phyloP scores from a whole-genome alignment of 192 early-diverging fungal species.

The Thoreauomyces humboldtii region DNA sequence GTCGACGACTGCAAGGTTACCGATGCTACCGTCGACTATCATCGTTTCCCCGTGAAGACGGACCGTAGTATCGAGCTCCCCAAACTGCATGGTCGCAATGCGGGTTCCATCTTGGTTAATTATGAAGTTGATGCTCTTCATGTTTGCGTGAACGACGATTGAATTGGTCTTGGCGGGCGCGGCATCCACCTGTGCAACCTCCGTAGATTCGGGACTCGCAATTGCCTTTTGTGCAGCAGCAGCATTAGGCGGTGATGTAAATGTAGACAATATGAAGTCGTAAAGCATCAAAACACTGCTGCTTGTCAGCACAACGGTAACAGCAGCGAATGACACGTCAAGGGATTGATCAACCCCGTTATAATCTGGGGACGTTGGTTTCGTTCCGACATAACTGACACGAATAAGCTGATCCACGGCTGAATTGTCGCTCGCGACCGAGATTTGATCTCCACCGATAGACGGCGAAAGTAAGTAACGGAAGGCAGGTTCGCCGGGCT shows the following conservation, averaged over 20 bases:
- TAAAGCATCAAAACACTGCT: constrained; percentile 82
- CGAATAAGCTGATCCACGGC: constrained; percentile 51
- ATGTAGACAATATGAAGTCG: constrained; percentile 65
- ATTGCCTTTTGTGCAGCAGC: neutral
- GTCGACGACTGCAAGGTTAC: constrained; percentile 47
- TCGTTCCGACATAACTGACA: constrained; percentile 71
- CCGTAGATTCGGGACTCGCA: neutral
- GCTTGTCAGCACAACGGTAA: constrained; percentile 80
- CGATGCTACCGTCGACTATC: constrained; percentile 45
- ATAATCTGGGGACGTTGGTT: constrained; percentile 73
- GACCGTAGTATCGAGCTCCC: constrained; percentile 67
- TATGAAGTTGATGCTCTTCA: constrained; percentile 76
- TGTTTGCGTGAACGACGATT: constrained; percentile 71
- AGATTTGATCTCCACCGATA: neutral
- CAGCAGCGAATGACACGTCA: constrained; percentile 71
- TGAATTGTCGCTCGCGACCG: constrained; percentile 8
- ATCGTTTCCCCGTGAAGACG: constrained; percentile 58
- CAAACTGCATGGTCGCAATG: constrained; percentile 72
- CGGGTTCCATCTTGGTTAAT: constrained; percentile 77
- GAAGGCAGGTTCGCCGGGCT: constrained; percentile 47
- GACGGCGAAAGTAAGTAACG: constrained; percentile 53
- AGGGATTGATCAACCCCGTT: constrained; percentile 78
- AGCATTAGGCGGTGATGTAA: constrained; percentile 19
- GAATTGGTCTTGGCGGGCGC: constrained; percentile 19
- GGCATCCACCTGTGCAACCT: constrained; percentile 4